phyloP scores from a whole-genome alignment of 2,329 filamentous ascomycete species.

The Penicillium verrucosum region DNA sequence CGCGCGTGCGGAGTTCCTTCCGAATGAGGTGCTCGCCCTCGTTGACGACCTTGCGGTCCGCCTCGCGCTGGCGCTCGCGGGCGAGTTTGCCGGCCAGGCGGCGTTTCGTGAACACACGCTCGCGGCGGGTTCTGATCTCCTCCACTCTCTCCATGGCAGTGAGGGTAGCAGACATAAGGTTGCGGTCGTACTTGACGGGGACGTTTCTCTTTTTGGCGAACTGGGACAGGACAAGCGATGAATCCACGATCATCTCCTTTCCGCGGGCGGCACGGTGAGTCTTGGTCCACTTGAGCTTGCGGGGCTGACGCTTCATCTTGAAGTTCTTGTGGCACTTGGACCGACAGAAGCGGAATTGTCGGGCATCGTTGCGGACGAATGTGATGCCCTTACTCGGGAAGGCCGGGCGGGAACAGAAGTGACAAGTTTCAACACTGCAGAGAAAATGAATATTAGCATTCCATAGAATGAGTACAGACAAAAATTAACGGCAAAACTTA shows the following conservation, averaged over 20 bases:
- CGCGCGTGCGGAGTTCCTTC: slow-evolving; percentile 59
- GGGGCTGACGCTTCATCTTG: slow-evolving; percentile 97
- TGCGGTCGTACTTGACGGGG: slow-evolving; percentile 92
- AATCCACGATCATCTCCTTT: slow-evolving; percentile 90
- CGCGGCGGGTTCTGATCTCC: slow-evolving; percentile 78
- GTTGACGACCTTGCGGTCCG: slow-evolving; percentile 81
- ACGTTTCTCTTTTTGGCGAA: slow-evolving; percentile 92
- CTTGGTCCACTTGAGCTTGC: slow-evolving; percentile 97
- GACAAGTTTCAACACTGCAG: slow-evolving; percentile 58
- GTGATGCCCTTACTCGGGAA: slow-evolving; percentile 66
- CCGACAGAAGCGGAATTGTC: slow-evolving; percentile 65
- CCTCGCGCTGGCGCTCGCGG: slow-evolving; percentile 72
- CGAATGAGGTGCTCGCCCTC: slow-evolving; percentile 92
- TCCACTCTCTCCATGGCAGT: slow-evolving; percentile 86
- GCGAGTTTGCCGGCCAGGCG: slow-evolving; percentile 78
- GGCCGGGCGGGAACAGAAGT: slow-evolving; percentile 67
- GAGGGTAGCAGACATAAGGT: slow-evolving; percentile 81
- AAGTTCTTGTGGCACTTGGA: slow-evolving; percentile 72
- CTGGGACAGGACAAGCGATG: slow-evolving; percentile 66
- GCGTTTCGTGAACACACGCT: slow-evolving; percentile 90
- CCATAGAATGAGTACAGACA: neutral
- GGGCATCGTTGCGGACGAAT: slow-evolving; percentile 65
- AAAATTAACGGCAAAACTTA: slow-evolving; percentile 11
- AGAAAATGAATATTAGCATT: neutral
- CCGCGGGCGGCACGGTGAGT: slow-evolving; percentile 79